phyloP scores from a whole-genome alignment of 805 yeast genomes.

The Yamadazyma kitorensis region DNA sequence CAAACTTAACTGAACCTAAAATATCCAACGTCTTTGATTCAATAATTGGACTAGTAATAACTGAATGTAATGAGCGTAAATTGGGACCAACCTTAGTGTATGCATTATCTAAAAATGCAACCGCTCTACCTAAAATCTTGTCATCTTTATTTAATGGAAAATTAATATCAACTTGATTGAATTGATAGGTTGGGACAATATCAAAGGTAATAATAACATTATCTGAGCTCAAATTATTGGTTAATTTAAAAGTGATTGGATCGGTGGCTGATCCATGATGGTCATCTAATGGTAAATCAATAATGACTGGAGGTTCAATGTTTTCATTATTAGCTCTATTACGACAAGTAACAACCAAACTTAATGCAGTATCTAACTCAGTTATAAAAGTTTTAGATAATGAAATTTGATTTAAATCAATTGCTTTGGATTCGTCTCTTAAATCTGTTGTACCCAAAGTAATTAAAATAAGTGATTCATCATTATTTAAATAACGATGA shows the following conservation, averaged over 20 bases:
- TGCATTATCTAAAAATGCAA: constrained; percentile 62
- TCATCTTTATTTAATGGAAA: constrained; percentile 16
- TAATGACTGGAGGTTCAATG: constrained; percentile 55
- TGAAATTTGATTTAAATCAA: constrained; percentile 72
- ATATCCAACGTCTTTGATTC: constrained; percentile 70
- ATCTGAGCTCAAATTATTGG: constrained; percentile 41
- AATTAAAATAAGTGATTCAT: constrained; percentile 70
- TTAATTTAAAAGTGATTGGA: constrained; percentile 70
- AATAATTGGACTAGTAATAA: constrained; percentile 70
- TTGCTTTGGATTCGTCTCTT: constrained; percentile 55
- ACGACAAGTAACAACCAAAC: constrained; percentile 56
- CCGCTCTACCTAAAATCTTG: constrained; percentile 72
- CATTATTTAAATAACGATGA: constrained; percentile 62
- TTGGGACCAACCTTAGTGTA: constrained; percentile 67
- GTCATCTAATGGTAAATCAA: constrained; percentile 84
- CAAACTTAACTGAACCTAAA: constrained; percentile 76
- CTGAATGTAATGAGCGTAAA: constrained; percentile 62
- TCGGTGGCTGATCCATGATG: constrained; percentile 64
- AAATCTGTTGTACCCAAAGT: constrained; percentile 86
- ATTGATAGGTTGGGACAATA: constrained; percentile 82
- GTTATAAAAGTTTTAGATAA: constrained; percentile 73
- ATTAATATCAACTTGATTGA: constrained; percentile 14
- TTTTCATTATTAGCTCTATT: constrained; percentile 23
- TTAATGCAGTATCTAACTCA: constrained; percentile 83
- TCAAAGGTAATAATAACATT: constrained; percentile 72